phyloP scores from a whole-genome alignment of 768 basidiomycete genomes.

The Lyophyllum atratum region DNA sequence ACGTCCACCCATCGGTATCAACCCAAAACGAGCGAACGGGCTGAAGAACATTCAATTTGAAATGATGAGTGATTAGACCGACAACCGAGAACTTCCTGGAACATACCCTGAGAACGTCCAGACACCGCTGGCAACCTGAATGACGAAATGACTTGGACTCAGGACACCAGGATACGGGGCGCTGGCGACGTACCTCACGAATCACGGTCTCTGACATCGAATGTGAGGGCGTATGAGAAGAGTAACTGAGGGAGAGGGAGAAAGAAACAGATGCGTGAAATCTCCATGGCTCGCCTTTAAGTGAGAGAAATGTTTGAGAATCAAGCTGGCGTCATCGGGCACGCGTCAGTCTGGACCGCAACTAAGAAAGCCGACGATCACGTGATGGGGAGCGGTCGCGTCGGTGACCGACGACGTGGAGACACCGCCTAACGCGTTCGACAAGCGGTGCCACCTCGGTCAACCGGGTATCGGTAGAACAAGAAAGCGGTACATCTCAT shows the following conservation, averaged over 20 bases:
- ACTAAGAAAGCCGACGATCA: neutral
- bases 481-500: neutral
- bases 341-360: too few species aligned
- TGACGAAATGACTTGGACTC: neutral
- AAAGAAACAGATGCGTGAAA: neutral
- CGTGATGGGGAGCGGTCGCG: neutral
- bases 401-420: neutral
- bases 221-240: too few species aligned
- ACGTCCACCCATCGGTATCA: constrained; percentile 75
- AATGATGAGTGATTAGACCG: neutral
- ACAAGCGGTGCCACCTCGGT: neutral
- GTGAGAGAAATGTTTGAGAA: neutral
- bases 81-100: neutral
- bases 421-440: neutral
- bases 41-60: constrained; percentile 27
- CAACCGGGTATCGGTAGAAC: neutral
- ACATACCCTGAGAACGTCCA: constrained; percentile 64
- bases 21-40: constrained; percentile 61
- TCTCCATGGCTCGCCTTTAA: neutral
- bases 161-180: neutral
- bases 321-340: neutral
- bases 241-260: neutral
- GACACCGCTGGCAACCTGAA: constrained; percentile 45
- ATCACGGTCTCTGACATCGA: constrained; percentile 39
- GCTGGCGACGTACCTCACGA: constrained; percentile 32